Conservation (phyloP, 2,329 filamentous ascomycete species). For the Phyllachora maydis region DNA sequence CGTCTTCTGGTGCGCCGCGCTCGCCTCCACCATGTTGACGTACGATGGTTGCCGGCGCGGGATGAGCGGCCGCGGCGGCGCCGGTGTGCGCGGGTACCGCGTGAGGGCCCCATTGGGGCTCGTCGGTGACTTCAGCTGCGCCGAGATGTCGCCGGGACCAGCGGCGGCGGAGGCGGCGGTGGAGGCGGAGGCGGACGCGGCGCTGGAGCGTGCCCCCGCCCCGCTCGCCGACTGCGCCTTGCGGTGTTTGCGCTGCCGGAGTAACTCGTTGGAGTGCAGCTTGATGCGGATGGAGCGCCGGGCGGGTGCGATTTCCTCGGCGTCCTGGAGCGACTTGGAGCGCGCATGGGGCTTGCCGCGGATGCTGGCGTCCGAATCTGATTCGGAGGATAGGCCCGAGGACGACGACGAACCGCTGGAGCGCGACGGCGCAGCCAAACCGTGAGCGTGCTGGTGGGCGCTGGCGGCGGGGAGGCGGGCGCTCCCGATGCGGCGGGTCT, state of each 20-base stretch:
- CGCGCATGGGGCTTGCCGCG: constrained; percentile 26
- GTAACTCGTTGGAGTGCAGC: constrained; percentile 59
- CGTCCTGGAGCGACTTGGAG: constrained; percentile 36
- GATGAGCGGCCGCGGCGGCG: constrained; percentile 75
- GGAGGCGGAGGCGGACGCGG: too few species aligned
- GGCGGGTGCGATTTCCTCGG: constrained; percentile 45
- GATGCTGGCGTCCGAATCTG: constrained; percentile 27
- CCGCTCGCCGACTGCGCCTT: constrained; percentile 31
- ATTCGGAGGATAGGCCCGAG: constrained; percentile 50
- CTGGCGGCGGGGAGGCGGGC: too few species aligned
- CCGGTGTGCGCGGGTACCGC: constrained; percentile 76
- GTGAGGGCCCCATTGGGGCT: constrained; percentile 62
- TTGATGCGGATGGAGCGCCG: constrained; percentile 81
- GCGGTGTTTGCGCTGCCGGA: constrained; percentile 51
- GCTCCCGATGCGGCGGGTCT: too few species aligned
- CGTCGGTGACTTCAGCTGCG: constrained; percentile 82
- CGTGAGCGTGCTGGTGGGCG: too few species aligned
- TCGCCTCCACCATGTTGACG: constrained; percentile 33
- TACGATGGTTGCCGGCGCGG: constrained; percentile 82
- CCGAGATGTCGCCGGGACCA: constrained; percentile 35
- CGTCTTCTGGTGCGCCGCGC: constrained; percentile 59
- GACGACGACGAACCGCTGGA: constrained; percentile 23
- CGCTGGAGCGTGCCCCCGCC: too few species aligned
- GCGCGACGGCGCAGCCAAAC: constrained; percentile 3
- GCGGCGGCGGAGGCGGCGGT: constrained; percentile 15